Evolutionary conservation across 1,284 basidiomycete genomes (phyloP), one percentile per base, ranked within the genome.

Genomic region (Trametes polyzona): DNA sequence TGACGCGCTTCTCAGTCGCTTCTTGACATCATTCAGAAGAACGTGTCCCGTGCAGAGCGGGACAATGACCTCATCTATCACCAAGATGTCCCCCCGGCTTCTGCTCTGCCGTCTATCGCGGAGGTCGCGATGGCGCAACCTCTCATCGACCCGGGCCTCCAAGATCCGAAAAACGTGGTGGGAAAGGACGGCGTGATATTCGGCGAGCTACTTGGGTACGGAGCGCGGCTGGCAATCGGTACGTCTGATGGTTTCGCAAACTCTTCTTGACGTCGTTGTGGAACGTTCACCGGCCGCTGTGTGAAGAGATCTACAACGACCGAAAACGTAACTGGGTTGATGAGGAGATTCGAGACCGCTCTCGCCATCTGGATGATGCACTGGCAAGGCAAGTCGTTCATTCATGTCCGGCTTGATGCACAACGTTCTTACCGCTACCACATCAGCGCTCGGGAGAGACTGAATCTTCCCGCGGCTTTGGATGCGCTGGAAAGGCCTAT

Each of bases 51-150:
- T 14, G 93, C 96, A 0, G 85, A 90, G 59, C 84, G 93, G 26
- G 97, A 99, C 72, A 99, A 99, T 69, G 93, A 98, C 71, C 78
- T 98, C 5, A 97, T 99, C 49, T 99, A 99, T 74, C 92, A 98
- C 64, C 83, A 94, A 55, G 87, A 93, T 42, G 82, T 97, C 0
- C 95, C 95, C 0, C 77, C 93, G 0, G 69, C 83, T 1, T 84
- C 90, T 2, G 81, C 88, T 26, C 80, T 98, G 4, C 74, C 88
- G 0, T 71, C 81, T 0, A 87, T 98, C 43, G 74, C 78, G 36
- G 85, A 86, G 21, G 85, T 86, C 1, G 74, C 82, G 4, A 86
- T 98, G 74, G 93, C 89, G 29, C 83, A 88, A 61, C 72, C 87
- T 2, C 79, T 76, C 11, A 69, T 87, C 2, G 87, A 89, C 0